Evolutionary conservation across 495 filamentous ascomycete species (phyloP), one percentile per base, ranked within the genome.

Genomic region (Thozetella sp.): DNA sequence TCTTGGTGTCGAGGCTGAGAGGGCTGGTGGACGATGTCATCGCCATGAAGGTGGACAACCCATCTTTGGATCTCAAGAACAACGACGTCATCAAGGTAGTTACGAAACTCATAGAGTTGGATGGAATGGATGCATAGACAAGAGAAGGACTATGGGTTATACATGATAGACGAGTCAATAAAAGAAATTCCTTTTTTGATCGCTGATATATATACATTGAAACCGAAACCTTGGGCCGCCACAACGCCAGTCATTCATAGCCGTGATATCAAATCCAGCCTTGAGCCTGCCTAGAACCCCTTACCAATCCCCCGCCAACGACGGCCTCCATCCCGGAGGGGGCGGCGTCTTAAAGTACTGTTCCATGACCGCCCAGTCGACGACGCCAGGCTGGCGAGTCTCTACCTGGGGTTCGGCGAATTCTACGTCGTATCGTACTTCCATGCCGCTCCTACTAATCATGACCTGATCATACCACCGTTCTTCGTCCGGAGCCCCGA

Each of bases 21-120:
- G 87, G 84, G 51, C 90, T 98, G 87, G 79, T 99, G 15, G 96
- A 99, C 70, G 84, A 87, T 64, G 79, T 95, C 37, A 83, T 99
- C 59, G 87, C 88, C 60, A 71, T 78, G 53, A 91, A 90, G 67
- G 85, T 97, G 51, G 91, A 95, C 64, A 87, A 93, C 57, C 91
- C 93, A 1, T 76, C 75, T 6, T 58, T 83, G 60, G 81, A 88
- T 55, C 56, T 88, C 53, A 72, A 73, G 19, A 80, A 80, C 12
- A 85, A 82, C 59, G 87, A 89, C 65, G 86, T 97, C 10, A 88
- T 99, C 59, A 84, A 80, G 62, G 72, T 89, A 48, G 92, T 94
- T 53, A 87, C 88, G 62, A 83, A 83, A 72, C 75, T 97, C 69
- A 87, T 97, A 61, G 91, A 96, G 76, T 81, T 92, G 64, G 92